These are phyloP conservation scores for Lotmaria passim DNA, from an alignment of 208 protist species.

Conservation along the genomic window DNA sequence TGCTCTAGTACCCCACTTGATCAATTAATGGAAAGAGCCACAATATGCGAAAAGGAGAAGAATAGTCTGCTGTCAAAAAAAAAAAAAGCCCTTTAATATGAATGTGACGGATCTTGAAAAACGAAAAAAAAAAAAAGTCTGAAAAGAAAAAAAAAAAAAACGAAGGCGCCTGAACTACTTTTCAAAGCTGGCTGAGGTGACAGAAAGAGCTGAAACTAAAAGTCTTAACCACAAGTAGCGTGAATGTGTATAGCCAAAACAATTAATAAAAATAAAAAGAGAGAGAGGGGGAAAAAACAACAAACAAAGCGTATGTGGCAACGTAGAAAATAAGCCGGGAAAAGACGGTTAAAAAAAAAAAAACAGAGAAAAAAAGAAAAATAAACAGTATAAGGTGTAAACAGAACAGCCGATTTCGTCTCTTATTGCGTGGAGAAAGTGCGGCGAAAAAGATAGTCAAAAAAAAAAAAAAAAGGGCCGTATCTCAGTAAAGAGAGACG, in stretches of 20 bases:
- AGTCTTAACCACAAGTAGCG: neutral
- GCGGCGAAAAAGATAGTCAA: neutral
- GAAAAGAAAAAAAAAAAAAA: neutral
- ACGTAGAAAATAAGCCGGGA: neutral
- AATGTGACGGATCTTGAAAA: too few relatives aligned
- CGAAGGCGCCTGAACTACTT: neutral
- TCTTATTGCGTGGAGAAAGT: neutral
- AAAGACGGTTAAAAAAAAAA: slow-evolving; percentile 3
- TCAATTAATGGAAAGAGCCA: too few relatives aligned
- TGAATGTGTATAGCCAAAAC: neutral
- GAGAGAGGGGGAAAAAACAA: neutral
- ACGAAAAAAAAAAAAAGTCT: too few relatives aligned
- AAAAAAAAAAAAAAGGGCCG: neutral
- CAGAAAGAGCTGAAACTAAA: neutral
- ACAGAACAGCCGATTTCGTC: too few relatives aligned
- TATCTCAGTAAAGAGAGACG: neutral
- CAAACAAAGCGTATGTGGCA: neutral
- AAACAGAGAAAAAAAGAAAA: slow-evolving; percentile 1
- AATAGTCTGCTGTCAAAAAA: too few relatives aligned
- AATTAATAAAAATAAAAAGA: neutral
- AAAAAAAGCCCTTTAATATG: slow-evolving; percentile 4
- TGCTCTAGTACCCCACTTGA: too few relatives aligned
- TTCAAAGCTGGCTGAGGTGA: too few relatives aligned
- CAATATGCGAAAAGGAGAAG: too few relatives aligned
- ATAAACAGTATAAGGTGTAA: neutral